Evolutionary conservation across 163 green algal species (phyloP).

Genomic region (Volvox carteri): DNA sequence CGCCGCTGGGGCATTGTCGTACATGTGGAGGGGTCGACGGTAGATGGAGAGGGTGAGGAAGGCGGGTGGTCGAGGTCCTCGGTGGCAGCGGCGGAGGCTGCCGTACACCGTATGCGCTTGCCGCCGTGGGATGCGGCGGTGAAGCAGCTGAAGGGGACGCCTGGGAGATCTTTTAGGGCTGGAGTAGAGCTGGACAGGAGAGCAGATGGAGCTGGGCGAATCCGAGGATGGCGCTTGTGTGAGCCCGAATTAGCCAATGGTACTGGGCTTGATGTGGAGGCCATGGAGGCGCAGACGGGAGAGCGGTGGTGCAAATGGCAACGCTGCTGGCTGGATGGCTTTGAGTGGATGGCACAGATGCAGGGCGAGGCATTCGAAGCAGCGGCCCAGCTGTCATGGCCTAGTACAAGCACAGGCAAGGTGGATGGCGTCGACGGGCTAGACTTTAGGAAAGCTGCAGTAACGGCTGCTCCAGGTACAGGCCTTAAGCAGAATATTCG

Average conservation of each 20-base stretch:
- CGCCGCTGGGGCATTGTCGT: too few species aligned
- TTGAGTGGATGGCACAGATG: slow-evolving; percentile 19
- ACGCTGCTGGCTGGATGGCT: not conserved
- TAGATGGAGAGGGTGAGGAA: too few species aligned
- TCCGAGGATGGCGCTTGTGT: not conserved
- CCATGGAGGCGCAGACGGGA: not conserved
- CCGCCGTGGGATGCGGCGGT: not conserved
- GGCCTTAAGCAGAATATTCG: not conserved
- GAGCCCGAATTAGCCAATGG: not conserved
- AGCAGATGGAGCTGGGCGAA: not conserved
- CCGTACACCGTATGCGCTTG: not conserved
- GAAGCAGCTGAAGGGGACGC: not conserved
- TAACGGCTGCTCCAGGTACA: not conserved
- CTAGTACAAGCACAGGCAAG: not conserved
- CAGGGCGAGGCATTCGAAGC: not conserved
- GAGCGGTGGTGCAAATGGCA: slow-evolving; percentile 11
- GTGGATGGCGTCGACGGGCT: not conserved
- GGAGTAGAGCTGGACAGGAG: not conserved
- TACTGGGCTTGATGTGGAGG: not conserved
- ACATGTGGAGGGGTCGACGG: too few species aligned
- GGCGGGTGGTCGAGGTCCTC: not conserved
- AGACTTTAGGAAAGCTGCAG: not conserved
- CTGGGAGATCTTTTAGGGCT: not conserved
- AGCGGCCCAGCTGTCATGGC: not conserved
- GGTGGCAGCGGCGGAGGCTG: not conserved